phyloP scores from a whole-genome alignment of 352 stramenopile genomes.

The Phytophthora pluvialis region DNA sequence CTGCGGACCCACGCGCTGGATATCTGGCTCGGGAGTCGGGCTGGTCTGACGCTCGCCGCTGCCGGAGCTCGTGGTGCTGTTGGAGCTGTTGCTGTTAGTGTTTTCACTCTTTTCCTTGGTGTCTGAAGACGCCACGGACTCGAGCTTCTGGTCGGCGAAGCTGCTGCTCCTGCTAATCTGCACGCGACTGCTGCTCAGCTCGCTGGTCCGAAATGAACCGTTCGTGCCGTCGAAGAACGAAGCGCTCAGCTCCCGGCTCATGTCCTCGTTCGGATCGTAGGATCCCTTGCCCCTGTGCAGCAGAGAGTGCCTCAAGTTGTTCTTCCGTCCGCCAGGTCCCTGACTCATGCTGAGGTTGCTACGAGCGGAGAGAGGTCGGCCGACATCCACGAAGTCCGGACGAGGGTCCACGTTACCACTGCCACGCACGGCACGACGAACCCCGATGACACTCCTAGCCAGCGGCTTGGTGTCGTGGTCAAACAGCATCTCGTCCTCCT shows the following conservation, averaged over 20 bases:
- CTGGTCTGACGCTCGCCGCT: constrained; percentile 25
- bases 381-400: constrained; percentile 29
- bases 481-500: constrained; percentile 41
- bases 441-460: constrained; percentile 39
- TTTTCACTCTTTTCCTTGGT: constrained; percentile 29
- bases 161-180: constrained; percentile 38
- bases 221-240: constrained; percentile 50
- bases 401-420: constrained; percentile 14
- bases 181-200: constrained; percentile 35
- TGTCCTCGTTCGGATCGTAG: constrained; percentile 39
- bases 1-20: constrained; percentile 33
- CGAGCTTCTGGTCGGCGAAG: constrained; percentile 35
- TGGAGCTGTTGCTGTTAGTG: constrained; percentile 30
- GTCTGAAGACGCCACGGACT: constrained; percentile 22
- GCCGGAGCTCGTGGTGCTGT: constrained; percentile 35
- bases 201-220: constrained; percentile 34
- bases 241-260: constrained; percentile 37
- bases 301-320: constrained; percentile 23
- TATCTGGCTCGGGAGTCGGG: constrained; percentile 26
- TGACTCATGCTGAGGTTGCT: constrained; percentile 39
- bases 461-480: constrained; percentile 42
- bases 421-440: constrained; percentile 32
- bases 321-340: constrained; percentile 30
- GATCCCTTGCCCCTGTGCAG: constrained; percentile 31
- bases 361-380: constrained; percentile 14